Evolutionary conservation across 75 land plant species (phyloP), one percentile per base, ranked within the genome.

Genomic region (Cunninghamia lanceolata): DNA sequence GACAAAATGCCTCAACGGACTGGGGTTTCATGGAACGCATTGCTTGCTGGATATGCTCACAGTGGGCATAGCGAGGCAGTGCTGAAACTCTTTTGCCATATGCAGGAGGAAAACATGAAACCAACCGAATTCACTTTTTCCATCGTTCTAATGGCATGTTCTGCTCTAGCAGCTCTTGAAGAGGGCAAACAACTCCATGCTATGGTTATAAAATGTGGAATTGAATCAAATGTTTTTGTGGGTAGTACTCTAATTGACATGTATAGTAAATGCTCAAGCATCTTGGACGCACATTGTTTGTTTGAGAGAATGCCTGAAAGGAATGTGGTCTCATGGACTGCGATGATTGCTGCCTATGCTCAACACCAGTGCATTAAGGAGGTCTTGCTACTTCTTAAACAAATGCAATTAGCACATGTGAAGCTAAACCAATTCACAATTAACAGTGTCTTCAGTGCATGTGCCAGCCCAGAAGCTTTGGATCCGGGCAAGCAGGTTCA

Each of bases 321-420:
- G 13, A 90, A 96, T 83, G 94, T 95, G 10, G 80, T 96, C 21
- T 94, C 96, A 0, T 96, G 96, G 95, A 95, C 96, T 10, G 89
- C 93, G 21, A 90, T 95, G 90, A 92, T 96, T 71, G 88, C 95
- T 36, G 89, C 89, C 81, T 87, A 88, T 74, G 89, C 89, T 34
- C 84, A 88, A 84, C 66, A 68, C 70, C 77, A 71, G 17, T 50
- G 47, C 70, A 68, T 42, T n/a, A 38, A 46, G 25, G 84, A 87
- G 70, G 89, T 89, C 35, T 40, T 87, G 74, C 38, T 71, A 45
- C 84, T 88, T 59, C 70, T 88, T 70, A 52, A 88, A 17, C 75
- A 36, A 21, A 85, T 88, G 85, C 91, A 86, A 83, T 17, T 40
- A 36, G 4, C 66, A 3, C 40, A 73, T 75, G 32, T 53, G 3